These are phyloP conservation scores for Colletotrichum lindemuthianum DNA, from an alignment of 2,329 filamentous ascomycete species.

Conservation along the genomic window DNA sequence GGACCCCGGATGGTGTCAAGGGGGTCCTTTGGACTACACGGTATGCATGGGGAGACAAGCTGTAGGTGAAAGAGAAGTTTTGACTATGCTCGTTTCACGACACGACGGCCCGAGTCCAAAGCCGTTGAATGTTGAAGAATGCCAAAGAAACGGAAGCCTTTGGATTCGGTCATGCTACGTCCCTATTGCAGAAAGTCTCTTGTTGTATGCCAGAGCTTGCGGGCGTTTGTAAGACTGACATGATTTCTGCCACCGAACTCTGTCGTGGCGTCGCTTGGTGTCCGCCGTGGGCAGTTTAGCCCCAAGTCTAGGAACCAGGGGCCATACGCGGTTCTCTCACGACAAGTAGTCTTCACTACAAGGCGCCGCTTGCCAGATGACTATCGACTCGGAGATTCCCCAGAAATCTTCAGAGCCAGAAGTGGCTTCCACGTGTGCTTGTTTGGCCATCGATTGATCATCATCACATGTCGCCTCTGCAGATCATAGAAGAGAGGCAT, in stretches of 20 bases:
- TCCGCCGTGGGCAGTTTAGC: conserved; percentile 1
- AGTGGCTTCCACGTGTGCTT: too few relatives aligned
- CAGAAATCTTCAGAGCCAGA: too few relatives aligned
- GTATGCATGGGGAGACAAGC: conserved; percentile 6
- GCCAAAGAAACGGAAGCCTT: neutral
- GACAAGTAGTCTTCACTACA: too few relatives aligned
- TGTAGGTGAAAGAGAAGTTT: neutral
- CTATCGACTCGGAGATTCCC: too few relatives aligned
- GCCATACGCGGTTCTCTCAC: too few relatives aligned
- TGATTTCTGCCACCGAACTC: neutral
- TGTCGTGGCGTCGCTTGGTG: conserved; percentile 17
- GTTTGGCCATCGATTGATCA: too few relatives aligned
- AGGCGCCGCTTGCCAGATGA: too few relatives aligned
- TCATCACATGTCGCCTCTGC: too few relatives aligned
- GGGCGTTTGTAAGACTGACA: neutral
- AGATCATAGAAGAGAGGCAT: too few relatives aligned
- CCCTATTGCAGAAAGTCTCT: too few relatives aligned
- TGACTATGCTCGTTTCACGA: conserved; percentile 2
- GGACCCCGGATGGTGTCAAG: neutral
- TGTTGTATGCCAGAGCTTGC: neutral
- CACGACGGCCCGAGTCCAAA: neutral
- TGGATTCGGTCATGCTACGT: too few relatives aligned
- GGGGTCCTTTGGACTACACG: neutral
- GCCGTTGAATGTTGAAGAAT: neutral
- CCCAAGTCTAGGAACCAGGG: neutral